Conservation (phyloP, 805 yeast genomes). For the Yarrowia alimentaria region DNA sequence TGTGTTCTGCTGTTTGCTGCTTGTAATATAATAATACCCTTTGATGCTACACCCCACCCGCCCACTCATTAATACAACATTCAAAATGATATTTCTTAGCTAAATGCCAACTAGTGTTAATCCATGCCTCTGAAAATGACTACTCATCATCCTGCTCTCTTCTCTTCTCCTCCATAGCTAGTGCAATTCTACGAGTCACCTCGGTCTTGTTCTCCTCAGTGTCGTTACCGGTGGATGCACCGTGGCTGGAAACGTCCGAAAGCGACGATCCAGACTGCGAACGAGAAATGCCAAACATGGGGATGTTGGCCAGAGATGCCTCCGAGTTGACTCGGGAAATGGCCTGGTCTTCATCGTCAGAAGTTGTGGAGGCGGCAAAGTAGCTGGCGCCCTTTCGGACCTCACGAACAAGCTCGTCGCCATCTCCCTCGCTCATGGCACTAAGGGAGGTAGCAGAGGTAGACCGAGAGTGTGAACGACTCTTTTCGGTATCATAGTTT, state of each 20-base stretch:
- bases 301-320: constrained; percentile 61
- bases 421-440: constrained; percentile 27
- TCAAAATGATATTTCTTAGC: constrained; percentile 1
- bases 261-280: constrained; percentile 27
- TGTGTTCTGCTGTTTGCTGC: no score
- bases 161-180: constrained; percentile 34
- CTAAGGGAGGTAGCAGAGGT: constrained; percentile 11
- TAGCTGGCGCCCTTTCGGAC: constrained; percentile 24
- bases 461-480: constrained; percentile 1
- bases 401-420: constrained; percentile 27
- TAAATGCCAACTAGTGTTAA: constrained; percentile 13
- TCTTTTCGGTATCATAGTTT: constrained; percentile 12
- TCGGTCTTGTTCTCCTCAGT: constrained; percentile 32
- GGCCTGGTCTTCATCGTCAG: constrained; percentile 49
- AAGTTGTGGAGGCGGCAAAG: constrained; percentile 39
- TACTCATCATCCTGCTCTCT: constrained; percentile 29
- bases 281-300: constrained; percentile 52
- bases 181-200: constrained; percentile 34
- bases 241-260: constrained; percentile 21
- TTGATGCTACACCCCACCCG: no score
- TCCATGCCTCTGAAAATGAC: no score
- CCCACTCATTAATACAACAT: no score
- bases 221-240: constrained; percentile 27
- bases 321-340: constrained; percentile 61
- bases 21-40: no score